Evolutionary conservation across 306 rosid genomes (phyloP), one percentile per base, ranked within the genome.

Genomic region (Fragaria nilgerrensis): DNA sequence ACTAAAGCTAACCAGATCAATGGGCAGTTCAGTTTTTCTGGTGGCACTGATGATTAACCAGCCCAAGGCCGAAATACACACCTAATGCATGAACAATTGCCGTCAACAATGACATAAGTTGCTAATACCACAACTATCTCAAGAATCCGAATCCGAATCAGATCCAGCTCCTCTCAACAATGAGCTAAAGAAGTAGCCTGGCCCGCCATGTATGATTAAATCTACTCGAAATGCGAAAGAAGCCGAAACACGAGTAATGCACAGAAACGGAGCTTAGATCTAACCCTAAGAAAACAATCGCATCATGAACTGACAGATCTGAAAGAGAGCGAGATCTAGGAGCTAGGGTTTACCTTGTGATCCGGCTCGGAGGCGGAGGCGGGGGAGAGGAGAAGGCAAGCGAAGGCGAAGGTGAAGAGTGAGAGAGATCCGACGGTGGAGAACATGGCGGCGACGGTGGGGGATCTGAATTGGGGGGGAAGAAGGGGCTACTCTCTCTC

Each of bases 321-420:
- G 81, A 86, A 50, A 37, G 56, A 61, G n/a, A 48, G n/a, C 59
- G 65, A 85, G 91, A 89, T 91, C 92, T 55, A 68, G 23, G n/a
- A 41, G 75, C 44, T 23, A 11, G 44, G 59, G 68, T 56, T 81
- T 80, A 92, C 99, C 97, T 75, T 92, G 88, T 96, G 99, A 89
- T 96, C 99, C 58, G 96, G 83, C 75, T 96, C 99, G 62, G 97
- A 82, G 75, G 97, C 96, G 79, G 87, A 68, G 15, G 82, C 85
- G 59, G 82, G 52, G 58, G 81, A 84, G 56, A 85, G 55, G 78
- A 90, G 70, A 39, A 88, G 34, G 25, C 84, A 59, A 13, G 29
- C 47, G 47, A 86, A 56, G 78, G 29, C 47, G 55, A 86, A 20
- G 64, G 29, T 39, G 55, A 86, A 17, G 66, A 64, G 81, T 39